Percentiles rank a stretch among this genome's conserved stretches.
phyloP scores from a whole-genome alignment of 1,284 basidiomycete genomes.

The Fomes fomentarius region DNA sequence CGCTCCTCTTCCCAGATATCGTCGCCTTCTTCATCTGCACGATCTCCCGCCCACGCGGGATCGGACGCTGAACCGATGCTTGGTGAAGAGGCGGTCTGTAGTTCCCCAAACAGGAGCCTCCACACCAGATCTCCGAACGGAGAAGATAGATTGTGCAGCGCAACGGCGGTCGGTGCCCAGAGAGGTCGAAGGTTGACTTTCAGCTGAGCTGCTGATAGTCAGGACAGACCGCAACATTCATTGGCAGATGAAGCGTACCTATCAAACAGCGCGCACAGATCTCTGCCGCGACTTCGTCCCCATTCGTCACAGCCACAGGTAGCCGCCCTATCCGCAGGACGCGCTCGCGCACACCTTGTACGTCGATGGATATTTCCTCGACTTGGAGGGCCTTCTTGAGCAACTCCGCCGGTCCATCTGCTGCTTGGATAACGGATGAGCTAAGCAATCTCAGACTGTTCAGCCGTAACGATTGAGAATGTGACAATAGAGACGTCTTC shows the following conservation, averaged over 20 bases:
- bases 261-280: constrained; percentile 68
- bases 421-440: constrained; percentile 44
- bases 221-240: not conserved
- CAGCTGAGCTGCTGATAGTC: constrained; percentile 65
- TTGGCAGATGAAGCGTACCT: constrained; percentile 37
- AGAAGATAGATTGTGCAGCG: constrained; percentile 62
- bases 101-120: constrained; percentile 67
- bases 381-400: constrained; percentile 69
- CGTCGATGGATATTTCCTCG: constrained; percentile 75
- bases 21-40: constrained; percentile 35
- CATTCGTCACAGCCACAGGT: constrained; percentile 54
- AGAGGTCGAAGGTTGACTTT: constrained; percentile 91
- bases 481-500: constrained; percentile 54
- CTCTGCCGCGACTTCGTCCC: constrained; percentile 55
- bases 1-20: constrained; percentile 68
- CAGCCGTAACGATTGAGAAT: constrained; percentile 60
- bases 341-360: constrained; percentile 83
- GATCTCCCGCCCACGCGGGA: constrained; percentile 30
- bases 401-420: constrained; percentile 54
- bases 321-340: constrained; percentile 72
- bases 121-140: constrained; percentile 75
- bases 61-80: constrained; percentile 15
- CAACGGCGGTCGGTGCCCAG: constrained; percentile 81
- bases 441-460: constrained; percentile 58
- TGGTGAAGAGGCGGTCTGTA: constrained; percentile 40